Evolutionary conservation across 1,284 basidiomycete species (phyloP), one percentile per base, ranked within the genome.

Genomic region (Quambalaria eucalypti): DNA sequence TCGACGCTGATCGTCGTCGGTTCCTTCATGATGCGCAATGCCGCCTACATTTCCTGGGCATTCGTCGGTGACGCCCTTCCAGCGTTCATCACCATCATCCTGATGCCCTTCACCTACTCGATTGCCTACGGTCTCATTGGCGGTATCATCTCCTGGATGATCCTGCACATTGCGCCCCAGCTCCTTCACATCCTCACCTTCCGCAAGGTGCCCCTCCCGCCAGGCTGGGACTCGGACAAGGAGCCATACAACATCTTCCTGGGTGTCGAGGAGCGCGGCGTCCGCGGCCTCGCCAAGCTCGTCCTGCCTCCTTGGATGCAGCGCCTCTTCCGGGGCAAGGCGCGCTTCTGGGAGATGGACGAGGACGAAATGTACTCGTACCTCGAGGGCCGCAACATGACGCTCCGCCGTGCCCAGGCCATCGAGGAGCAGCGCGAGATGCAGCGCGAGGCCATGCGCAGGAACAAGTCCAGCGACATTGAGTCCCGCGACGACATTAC

Each of bases 41-140:
- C 87, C 12, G 81, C 84, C 38, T 85, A 88, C 56, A 86, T 92
- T 77, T 91, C 90, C 77, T 92, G 89, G 88, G 81, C 85, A 71
- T 92, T 81, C 85, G 39, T 88, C 8, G 70, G 88, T 28, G 89
- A 92, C 74, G 83, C 87, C 14, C 82, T 91, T 2, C 89, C 89
- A 1, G 65, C 63, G 2, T 67, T 61, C 42, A 39, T 68, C 51
- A 71, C 42, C 52, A 68, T 67, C 46, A 59, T 61, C 31, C 51
- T 40, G 49, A 51, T 58, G 42, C 68, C 68, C 9, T 66, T 71
- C 49, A 63, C 65, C 59, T 72, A 60, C 70, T 87, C 85, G 80
- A 90, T 91, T 71, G 87, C 88, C 28, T 90, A 91, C 74, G 89
- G 88, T 65, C 84, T 91, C 69, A 90, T 91, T 60, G 85, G 85